Evolutionary conservation across 2,329 filamentous ascomycete genomes (phyloP).

Genomic region (Fusarium solani-melongenae): DNA sequence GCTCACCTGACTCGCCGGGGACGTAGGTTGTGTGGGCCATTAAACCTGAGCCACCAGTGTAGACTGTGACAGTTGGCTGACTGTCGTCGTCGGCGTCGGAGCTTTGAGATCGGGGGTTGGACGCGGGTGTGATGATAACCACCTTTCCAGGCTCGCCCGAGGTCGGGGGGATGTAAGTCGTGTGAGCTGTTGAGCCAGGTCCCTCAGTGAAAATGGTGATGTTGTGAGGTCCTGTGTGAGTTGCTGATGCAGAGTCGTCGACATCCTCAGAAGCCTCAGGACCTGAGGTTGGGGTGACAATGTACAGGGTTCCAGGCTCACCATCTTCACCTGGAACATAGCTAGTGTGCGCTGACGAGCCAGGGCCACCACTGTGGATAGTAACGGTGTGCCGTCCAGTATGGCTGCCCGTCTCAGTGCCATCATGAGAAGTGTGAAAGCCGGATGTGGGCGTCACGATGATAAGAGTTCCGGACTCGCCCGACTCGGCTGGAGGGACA

Average conservation of each 20-base stretch:
- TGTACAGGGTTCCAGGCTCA: neutral
- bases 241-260: neutral
- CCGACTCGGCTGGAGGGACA: neutral
- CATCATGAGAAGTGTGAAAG: neutral
- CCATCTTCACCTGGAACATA: neutral
- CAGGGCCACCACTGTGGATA: neutral
- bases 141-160: slow-evolving; percentile 12
- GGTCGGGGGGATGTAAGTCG: neutral
- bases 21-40: slow-evolving; percentile 1
- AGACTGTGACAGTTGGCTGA: neutral
- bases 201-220: neutral
- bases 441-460: neutral
- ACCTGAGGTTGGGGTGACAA: neutral
- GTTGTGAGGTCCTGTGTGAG: neutral
- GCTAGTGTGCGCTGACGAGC: neutral
- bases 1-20: neutral
- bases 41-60: neutral
- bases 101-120: neutral
- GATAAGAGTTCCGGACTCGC: neutral
- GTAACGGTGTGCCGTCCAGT: neutral
- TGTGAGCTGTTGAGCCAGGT: neutral
- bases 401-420: neutral
- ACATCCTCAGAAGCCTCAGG: neutral
- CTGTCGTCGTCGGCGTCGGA: too few relatives aligned
- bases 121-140: slow-evolving; percentile 9